These are phyloP conservation scores for Metarhizium brunneum DNA, from an alignment of 2,329 filamentous ascomycete genomes.

Conservation along the genomic window DNA sequence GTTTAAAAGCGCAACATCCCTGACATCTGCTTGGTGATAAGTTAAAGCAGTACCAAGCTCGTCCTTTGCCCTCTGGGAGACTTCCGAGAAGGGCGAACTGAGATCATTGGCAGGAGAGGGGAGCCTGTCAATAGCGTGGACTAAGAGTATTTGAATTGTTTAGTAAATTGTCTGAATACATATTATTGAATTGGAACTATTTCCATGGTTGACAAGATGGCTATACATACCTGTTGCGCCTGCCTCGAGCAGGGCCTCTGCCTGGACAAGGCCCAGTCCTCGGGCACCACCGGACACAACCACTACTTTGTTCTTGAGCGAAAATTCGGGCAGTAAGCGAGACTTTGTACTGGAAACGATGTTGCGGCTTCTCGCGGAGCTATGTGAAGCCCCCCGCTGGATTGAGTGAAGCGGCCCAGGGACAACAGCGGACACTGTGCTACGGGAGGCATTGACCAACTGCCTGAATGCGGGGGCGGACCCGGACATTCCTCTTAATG, in stretches of 20 bases:
- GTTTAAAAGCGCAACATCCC: constrained; percentile 60
- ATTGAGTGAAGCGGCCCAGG: too few relatives aligned
- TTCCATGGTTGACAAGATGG: neutral
- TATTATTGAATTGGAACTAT: neutral
- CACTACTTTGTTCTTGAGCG: constrained; percentile 62
- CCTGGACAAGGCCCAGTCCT: constrained; percentile 69
- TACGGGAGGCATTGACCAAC: constrained; percentile 13
- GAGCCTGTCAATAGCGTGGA: constrained; percentile 58
- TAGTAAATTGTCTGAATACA: too few relatives aligned
- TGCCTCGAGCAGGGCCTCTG: constrained; percentile 70
- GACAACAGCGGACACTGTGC: constrained; percentile 2
- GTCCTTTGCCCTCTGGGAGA: constrained; percentile 53
- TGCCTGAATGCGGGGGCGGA: constrained; percentile 13
- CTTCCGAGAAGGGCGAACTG: constrained; percentile 50
- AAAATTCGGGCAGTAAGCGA: constrained; percentile 59
- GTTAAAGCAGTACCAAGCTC: constrained; percentile 59
- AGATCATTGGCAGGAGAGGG: constrained; percentile 35
- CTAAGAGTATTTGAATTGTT: constrained; percentile 22
- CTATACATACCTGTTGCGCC: constrained; percentile 51
- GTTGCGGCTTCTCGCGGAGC: neutral
- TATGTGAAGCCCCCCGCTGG: neutral
- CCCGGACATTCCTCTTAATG: constrained; percentile 16
- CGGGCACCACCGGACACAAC: constrained; percentile 69
- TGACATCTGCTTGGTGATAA: constrained; percentile 75
- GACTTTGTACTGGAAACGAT: neutral